A percentile compares a stretch with the other conserved stretches of the same genome.
phyloP scores from a whole-genome alignment of 106 monocot genomes.

The Dendrobium huoshanense region DNA sequence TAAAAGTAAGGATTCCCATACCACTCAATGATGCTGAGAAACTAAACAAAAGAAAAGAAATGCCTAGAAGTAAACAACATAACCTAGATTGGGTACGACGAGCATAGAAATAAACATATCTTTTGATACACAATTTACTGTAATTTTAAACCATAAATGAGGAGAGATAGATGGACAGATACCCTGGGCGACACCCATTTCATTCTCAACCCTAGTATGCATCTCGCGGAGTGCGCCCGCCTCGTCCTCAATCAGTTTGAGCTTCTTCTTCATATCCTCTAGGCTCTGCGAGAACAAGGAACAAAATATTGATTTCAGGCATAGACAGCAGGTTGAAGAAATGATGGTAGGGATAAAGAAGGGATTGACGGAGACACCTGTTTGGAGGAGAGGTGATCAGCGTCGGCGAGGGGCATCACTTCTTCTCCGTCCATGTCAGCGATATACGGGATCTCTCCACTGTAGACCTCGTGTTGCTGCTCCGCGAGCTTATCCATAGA shows the following conservation, averaged over 20 bases:
- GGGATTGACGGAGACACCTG: slow-evolving; percentile 19
- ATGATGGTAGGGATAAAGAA: not conserved
- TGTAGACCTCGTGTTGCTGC: slow-evolving; percentile 80
- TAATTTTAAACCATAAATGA: not conserved
- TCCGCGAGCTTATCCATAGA: slow-evolving; percentile 10
- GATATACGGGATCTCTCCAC: slow-evolving; percentile 74
- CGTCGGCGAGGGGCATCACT: slow-evolving; percentile 26
- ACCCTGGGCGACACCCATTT: slow-evolving; percentile 80
- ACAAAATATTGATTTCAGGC: not conserved
- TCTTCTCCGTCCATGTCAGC: slow-evolving; percentile 60
- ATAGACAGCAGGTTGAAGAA: not conserved
- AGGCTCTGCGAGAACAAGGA: slow-evolving; percentile 36
- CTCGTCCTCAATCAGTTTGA: slow-evolving; percentile 85
- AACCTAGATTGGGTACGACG: not conserved
- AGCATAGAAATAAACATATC: not conserved
- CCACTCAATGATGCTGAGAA: not conserved
- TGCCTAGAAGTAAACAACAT: not conserved
- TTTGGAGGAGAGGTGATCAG: slow-evolving; percentile 31
- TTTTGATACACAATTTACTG: not conserved
- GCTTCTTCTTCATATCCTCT: slow-evolving; percentile 84
- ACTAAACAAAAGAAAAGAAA: not conserved
- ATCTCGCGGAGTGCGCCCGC: slow-evolving; percentile 81
- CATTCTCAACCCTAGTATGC: slow-evolving; percentile 90
- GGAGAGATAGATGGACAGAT: not conserved
- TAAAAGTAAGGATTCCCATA: not conserved